These are phyloP conservation scores for Dendrocalamus latiflorus DNA, from an alignment of 202 grass and related monocot species.

Conservation along the genomic window DNA sequence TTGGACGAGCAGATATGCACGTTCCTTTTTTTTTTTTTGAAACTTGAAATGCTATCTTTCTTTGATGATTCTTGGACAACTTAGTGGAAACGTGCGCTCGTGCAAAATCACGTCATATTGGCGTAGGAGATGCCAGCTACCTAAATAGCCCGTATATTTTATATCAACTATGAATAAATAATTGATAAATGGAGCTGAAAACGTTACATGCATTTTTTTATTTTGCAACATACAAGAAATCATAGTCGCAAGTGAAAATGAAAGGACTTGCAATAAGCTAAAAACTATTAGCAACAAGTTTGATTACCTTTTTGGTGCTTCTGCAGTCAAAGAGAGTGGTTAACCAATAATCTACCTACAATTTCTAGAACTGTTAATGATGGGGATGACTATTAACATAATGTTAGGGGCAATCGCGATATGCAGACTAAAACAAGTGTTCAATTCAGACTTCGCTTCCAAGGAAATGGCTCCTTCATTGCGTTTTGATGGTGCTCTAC, in stretches of 20 bases:
- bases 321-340: not conserved
- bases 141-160: not conserved
- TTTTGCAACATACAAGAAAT: not conserved
- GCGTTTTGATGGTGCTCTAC: not conserved
- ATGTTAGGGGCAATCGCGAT: not conserved
- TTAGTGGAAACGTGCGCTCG: not conserved
- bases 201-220: not conserved
- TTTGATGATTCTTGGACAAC: not conserved
- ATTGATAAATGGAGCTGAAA: not conserved
- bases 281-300: not conserved
- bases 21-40: not conserved
- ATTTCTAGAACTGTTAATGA: conserved; percentile 3
- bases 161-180: not conserved
- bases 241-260: not conserved
- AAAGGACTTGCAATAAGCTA: not conserved
- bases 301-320: not conserved
- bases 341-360: too few relatives aligned
- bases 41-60: not conserved
- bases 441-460: not conserved
- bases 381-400: not conserved
- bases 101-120: not conserved
- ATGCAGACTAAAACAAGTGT: too few relatives aligned
- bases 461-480: not conserved
- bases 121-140: not conserved
- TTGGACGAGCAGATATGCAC: not conserved